phyloP scores from a whole-genome alignment of 1,284 basidiomycete genomes.

The Cryptococcus floricola region DNA sequence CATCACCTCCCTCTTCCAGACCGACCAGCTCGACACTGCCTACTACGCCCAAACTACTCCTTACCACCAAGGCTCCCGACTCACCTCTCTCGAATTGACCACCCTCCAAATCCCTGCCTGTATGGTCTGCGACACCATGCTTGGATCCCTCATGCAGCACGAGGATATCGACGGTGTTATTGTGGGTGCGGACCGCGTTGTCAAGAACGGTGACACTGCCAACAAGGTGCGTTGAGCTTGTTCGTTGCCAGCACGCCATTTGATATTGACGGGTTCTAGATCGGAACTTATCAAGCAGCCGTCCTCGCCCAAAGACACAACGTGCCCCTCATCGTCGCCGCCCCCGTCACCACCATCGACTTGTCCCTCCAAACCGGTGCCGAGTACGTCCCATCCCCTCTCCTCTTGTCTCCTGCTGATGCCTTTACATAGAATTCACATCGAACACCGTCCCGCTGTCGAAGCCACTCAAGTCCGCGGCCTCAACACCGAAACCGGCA shows the following conservation, averaged over 20 bases:
- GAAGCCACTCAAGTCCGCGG: conserved; percentile 86
- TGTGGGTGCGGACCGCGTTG: conserved; percentile 81
- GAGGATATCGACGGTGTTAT: conserved; percentile 78
- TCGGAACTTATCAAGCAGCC: conserved; percentile 86
- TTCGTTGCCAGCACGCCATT: not conserved
- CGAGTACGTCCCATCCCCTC: conserved; percentile 53
- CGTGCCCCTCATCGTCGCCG: conserved; percentile 84
- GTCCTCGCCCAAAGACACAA: conserved; percentile 77
- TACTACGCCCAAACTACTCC: conserved; percentile 86
- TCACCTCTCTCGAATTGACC: conserved; percentile 82
- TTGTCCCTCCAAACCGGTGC: conserved; percentile 68
- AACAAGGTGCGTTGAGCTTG: conserved; percentile 65
- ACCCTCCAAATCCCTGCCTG: conserved; percentile 73
- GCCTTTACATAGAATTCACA: conserved; percentile 64
- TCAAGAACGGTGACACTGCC: conserved; percentile 85
- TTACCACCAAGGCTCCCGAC: conserved; percentile 75
- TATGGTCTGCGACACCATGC: conserved; percentile 94
- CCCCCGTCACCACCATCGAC: conserved; percentile 84
- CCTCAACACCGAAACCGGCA: conserved; percentile 43
- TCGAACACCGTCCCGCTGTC: conserved; percentile 78
- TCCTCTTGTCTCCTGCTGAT: not conserved
- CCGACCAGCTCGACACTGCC: conserved; percentile 67
- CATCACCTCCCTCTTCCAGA: conserved; percentile 80
- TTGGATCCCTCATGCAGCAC: conserved; percentile 85
- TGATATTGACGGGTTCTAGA: conserved; percentile 49